Base-by-base conservation (phyloP, 164 flowering plant genomes). In the Houttuynia cordata region DNA sequence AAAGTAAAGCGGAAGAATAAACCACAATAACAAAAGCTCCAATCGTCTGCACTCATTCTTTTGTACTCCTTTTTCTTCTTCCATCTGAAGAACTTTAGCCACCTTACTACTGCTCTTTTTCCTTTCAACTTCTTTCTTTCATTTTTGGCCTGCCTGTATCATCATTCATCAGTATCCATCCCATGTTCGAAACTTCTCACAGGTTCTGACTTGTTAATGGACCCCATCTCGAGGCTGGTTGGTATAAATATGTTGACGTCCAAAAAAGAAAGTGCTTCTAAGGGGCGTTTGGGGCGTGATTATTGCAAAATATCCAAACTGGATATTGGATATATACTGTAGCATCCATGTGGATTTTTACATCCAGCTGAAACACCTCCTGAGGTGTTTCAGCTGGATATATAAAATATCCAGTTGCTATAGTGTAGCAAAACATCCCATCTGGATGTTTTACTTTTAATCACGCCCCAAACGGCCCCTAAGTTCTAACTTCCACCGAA, bases 21-120 rank as follows among this genome's bases (percentile, higher is more conserved):
- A n/a, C n/a, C n/a, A n/a, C n/a, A n/a, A n/a, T n/a, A 57, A 39
- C 13, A 17, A 7, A 18, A 50, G 37, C 59, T 59, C 87, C 99
- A 86, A 64, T 91, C 99, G 67, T 94, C 99, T 0, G 78, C 70
- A 9, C 93, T 91, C 97, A 94, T 91, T 70, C 96, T 83, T 69
- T 84, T 79, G 63, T 65, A 82, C 51, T 86, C 96, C 69, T 84
- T 94, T 77, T 87, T 94, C 83, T 94, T 94, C 83, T 87, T 83
- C 63, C 66, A 91, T 71, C 97, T 75, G 71, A 94, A 91, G 68
- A 75, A 75, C 87, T 91, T 94, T 15, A 94, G 73, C 97, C 99
- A 94, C 76, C 76, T 79, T 25, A 91, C 92, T 56, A 91, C 90
- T 15, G 96, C 97, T 74, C 96, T 76, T 78, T 87, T 94, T 18